Evolutionary conservation across 768 basidiomycete genomes (phyloP).

Genomic region (Termitomyces eurrhizus): DNA sequence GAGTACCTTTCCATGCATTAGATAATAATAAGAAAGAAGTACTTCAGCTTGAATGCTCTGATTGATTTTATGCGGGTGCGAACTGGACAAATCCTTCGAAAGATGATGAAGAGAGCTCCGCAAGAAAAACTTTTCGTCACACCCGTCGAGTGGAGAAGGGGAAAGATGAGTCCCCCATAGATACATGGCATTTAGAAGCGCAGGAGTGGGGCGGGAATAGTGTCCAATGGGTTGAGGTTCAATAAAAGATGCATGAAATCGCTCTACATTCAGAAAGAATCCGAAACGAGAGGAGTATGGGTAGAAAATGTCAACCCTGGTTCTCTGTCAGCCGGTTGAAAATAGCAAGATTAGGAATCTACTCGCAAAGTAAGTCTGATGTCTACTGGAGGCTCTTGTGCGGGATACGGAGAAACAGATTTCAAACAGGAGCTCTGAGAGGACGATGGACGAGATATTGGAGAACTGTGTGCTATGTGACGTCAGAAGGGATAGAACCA

Average conservation of each 20-base stretch:
- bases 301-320: constrained; percentile 31
- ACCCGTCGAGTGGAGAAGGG: constrained; percentile 13
- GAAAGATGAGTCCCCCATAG: constrained; percentile 34
- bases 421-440: not conserved
- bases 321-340: not conserved
- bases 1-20: constrained; percentile 40
- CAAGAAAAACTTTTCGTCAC: constrained; percentile 31
- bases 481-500: not conserved
- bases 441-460: not conserved
- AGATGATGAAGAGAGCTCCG: constrained; percentile 35
- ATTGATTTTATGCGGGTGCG: constrained; percentile 35
- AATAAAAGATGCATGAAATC: constrained; percentile 35
- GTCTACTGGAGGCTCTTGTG: constrained; percentile 12
- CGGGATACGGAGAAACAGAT: not conserved
- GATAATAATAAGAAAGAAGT: constrained; percentile 50
- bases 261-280: constrained; percentile 46
- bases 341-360: not conserved
- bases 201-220: constrained; percentile 30
- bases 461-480: not conserved
- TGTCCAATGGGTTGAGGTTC: constrained; percentile 25
- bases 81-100: constrained; percentile 31
- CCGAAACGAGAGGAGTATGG: constrained; percentile 42
- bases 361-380: constrained; percentile 14
- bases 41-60: constrained; percentile 48
- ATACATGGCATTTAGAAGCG: constrained; percentile 33